A percentile compares a stretch with the other conserved stretches of the same genome.
Conservation (phyloP, 306 rosid genomes). For the Casuarina equisetifolia region DNA sequence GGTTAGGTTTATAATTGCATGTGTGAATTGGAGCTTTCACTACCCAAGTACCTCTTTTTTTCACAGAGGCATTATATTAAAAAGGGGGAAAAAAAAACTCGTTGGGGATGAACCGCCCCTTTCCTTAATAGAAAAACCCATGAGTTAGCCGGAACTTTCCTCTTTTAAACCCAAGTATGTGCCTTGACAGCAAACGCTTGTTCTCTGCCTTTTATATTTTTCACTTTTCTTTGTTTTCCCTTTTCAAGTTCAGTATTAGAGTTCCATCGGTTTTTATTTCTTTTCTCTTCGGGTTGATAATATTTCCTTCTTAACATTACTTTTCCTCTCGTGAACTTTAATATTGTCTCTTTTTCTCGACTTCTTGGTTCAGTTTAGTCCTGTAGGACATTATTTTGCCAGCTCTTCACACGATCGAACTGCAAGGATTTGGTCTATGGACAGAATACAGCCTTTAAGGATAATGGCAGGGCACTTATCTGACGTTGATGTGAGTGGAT, state of each 20-base stretch:
- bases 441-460: slow-evolving; percentile 87
- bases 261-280: neutral
- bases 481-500: slow-evolving; percentile 88
- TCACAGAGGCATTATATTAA: neutral
- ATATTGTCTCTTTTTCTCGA: slow-evolving; percentile 16
- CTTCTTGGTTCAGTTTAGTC: slow-evolving; percentile 79
- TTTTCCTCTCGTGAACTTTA: neutral
- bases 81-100: too few relatives aligned
- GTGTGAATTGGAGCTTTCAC: neutral
- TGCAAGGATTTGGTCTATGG: slow-evolving; percentile 96
- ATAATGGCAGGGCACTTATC: slow-evolving; percentile 98
- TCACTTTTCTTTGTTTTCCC: neutral
- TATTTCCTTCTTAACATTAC: neutral
- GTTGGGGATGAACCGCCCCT: too few relatives aligned
- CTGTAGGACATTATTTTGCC: slow-evolving; percentile 93
- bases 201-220: neutral
- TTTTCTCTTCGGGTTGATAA: neutral
- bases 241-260: neutral
- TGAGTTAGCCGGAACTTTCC: too few relatives aligned
- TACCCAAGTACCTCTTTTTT: neutral
- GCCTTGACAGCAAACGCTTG: neutral
- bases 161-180: too few relatives aligned
- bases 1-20: neutral
- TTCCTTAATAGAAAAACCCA: too few relatives aligned
- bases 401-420: slow-evolving; percentile 97